These are phyloP conservation scores for Lactifluus echinatus DNA, from an alignment of 768 basidiomycete genomes.

Conservation along the genomic window DNA sequence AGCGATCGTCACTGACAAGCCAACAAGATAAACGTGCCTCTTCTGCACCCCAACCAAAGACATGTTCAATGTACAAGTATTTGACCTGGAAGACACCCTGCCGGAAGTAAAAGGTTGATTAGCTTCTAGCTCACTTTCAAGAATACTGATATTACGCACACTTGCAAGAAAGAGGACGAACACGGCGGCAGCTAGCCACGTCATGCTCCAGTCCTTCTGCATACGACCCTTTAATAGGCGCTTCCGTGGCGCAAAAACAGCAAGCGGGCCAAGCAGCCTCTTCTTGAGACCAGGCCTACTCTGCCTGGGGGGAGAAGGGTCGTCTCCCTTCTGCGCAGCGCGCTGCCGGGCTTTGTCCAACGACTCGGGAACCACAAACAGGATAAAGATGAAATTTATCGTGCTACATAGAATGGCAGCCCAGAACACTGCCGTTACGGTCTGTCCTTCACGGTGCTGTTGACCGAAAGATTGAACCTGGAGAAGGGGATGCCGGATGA, in stretches of 20 bases:
- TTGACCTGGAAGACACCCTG: slow-evolving; percentile 68
- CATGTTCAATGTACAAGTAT: slow-evolving; percentile 69
- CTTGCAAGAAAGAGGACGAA: slow-evolving; percentile 58
- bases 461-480: slow-evolving; percentile 22
- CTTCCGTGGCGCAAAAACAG: slow-evolving; percentile 56
- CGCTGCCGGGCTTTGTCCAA: slow-evolving; percentile 25
- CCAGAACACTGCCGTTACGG: slow-evolving; percentile 47
- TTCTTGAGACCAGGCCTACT: slow-evolving; percentile 24
- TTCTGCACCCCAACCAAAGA: slow-evolving; percentile 59
- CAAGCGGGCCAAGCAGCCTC: slow-evolving; percentile 54
- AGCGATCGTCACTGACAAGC: neutral
- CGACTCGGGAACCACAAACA: slow-evolving; percentile 46
- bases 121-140: neutral
- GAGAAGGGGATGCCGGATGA: slow-evolving; percentile 39
- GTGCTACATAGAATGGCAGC: slow-evolving; percentile 37
- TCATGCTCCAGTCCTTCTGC: slow-evolving; percentile 59
- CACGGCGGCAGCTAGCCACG: slow-evolving; percentile 52
- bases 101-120: neutral
- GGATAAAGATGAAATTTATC: slow-evolving; percentile 48
- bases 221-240: slow-evolving; percentile 34
- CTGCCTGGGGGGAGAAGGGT: slow-evolving; percentile 31
- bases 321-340: slow-evolving; percentile 39
- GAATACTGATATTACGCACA: slow-evolving; percentile 33
- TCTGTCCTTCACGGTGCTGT: slow-evolving; percentile 26
- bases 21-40: slow-evolving; percentile 30